Evolutionary conservation across 192 early-diverging fungal species (phyloP).

Genomic region (Backusella australiensis): DNA sequence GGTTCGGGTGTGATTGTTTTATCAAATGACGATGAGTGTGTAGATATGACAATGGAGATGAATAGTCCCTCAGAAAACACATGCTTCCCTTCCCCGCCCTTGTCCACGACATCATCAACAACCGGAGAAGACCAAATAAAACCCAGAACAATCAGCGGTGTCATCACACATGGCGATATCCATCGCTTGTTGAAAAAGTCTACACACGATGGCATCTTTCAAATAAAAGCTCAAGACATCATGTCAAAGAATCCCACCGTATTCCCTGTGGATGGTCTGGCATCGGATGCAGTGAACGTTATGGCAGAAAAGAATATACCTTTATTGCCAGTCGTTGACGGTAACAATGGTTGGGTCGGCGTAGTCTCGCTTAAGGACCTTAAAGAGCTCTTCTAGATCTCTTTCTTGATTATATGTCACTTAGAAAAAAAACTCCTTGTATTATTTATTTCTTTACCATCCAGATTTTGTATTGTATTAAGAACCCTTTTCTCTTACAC

Average conservation of each 20-base stretch:
- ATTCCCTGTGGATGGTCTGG: conserved; percentile 25
- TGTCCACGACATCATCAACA: conserved; percentile 4
- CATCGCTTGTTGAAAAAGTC: conserved; percentile 30
- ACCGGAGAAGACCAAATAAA: not conserved
- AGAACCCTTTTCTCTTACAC: not conserved
- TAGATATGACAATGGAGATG: not conserved
- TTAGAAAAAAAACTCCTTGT: not conserved
- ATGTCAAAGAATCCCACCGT: conserved; percentile 32
- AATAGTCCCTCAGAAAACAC: not conserved
- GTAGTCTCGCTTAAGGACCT: conserved; percentile 37
- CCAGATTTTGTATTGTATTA: not conserved
- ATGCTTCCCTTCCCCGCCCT: conserved; percentile 15
- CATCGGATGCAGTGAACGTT: conserved; percentile 30
- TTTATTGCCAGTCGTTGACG: conserved; percentile 35
- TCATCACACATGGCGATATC: conserved; percentile 41
- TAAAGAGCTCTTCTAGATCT: conserved; percentile 25
- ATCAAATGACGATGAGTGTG: not conserved
- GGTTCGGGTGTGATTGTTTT: conserved; percentile 35
- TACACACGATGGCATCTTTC: conserved; percentile 30
- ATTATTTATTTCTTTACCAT: not conserved
- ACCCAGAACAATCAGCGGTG: conserved; percentile 24
- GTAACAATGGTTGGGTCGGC: conserved; percentile 23
- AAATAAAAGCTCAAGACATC: conserved; percentile 30
- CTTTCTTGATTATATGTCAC: not conserved
- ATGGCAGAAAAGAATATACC: conserved; percentile 30